Base-by-base conservation (phyloP, 306 rosid species). In the Fragaria iinumae region DNA sequence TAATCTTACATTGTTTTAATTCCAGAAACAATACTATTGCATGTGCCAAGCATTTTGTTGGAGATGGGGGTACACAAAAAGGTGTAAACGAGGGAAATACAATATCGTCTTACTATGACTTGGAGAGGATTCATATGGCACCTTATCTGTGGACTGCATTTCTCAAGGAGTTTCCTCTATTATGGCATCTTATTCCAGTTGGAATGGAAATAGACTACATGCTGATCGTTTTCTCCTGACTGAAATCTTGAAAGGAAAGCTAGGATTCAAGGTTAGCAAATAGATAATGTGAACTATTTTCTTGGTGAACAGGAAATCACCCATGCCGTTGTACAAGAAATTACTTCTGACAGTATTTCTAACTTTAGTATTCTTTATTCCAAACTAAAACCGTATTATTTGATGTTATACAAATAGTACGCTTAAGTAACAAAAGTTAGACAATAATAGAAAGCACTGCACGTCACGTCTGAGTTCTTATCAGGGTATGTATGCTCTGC, bases 31-130 rank as follows among this genome's bases (percentile, higher is more conserved):
- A 85, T 67, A 87, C 84, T 18, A 70, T 87, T 29, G 98, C 97
- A 11, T 89, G 90, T 79, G 93, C 98, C 45, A 93, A 89, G 86
- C 97, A 93, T 86, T 93, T 89, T 86, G 93, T 93, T 12, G 92
- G 98, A 60, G 98, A 93, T 67, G 93, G 91, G 55, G 96, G 93
- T 44, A 91, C 97, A 6, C 32, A 85, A 1, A 86, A 83, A 67
- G 93, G 97, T 67, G 59, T 71, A 65, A 86, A 93, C 62, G 91
- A 91, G 74, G 98, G 93, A 67, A 80, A 91, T 81, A 84, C 90
- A 16, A 34, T 82, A 68, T 17, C 77, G 76, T 56, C 91, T 16
- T 88, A 84, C 52, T 84, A 89, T 41, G 90, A 89, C 56, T 81
- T 91, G 10, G 93, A 88, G 80, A 87, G 85, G 83, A 83, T 87